Conservation (phyloP, 23 red algal species). For the Gracilariopsis chorda region DNA sequence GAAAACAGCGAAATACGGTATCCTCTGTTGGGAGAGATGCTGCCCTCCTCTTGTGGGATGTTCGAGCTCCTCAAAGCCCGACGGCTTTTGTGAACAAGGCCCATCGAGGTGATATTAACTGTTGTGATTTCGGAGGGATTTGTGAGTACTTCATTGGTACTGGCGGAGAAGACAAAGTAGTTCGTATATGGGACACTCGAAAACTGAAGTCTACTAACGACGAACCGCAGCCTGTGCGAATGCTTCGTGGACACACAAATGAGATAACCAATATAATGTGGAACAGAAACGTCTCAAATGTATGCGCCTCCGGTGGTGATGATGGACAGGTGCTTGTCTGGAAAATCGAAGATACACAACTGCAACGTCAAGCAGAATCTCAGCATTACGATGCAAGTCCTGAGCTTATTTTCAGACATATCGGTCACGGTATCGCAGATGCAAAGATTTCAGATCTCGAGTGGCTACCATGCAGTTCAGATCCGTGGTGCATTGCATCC, state of each 20-base stretch:
- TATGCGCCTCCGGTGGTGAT: constrained; percentile 57
- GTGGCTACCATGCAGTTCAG: constrained; percentile 66
- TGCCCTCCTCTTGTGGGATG: constrained; percentile 68
- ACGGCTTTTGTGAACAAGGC: constrained; percentile 30
- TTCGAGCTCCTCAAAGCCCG: constrained; percentile 32
- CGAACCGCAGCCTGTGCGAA: constrained; percentile 21
- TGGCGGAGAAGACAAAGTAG: constrained; percentile 68
- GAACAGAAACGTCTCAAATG: constrained; percentile 54
- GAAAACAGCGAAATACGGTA: constrained; percentile 24
- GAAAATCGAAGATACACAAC: constrained; percentile 42
- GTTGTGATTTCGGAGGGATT: constrained; percentile 66
- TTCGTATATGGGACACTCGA: constrained; percentile 81
- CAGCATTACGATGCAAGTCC: constrained; percentile 10
- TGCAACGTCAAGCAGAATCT: not conserved
- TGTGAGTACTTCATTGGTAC: constrained; percentile 52
- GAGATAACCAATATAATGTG: constrained; percentile 70
- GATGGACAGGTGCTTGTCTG: constrained; percentile 84
- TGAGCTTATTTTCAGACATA: constrained; percentile 74
- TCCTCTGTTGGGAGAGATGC: constrained; percentile 62
- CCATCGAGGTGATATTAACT: constrained; percentile 81
- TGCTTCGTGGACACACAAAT: constrained; percentile 50
- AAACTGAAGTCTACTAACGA: constrained; percentile 21
- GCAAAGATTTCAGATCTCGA: constrained; percentile 65
- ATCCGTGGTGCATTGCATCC: constrained; percentile 70
- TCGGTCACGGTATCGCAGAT: constrained; percentile 47